phyloP scores from a whole-genome alignment of 805 yeast genomes.

The Suhomyces xylopsoci region DNA sequence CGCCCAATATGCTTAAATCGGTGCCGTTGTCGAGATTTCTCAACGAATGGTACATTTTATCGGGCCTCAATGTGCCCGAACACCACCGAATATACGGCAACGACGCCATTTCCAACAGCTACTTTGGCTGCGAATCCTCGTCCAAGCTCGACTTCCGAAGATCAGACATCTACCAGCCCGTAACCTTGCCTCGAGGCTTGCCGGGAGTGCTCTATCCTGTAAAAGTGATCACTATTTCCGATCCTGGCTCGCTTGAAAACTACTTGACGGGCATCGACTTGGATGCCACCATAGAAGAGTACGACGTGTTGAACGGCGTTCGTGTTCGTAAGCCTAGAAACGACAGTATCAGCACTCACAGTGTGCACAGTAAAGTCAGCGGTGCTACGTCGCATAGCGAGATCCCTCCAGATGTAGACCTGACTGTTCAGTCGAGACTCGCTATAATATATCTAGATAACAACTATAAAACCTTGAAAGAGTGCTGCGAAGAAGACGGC shows the following conservation, averaged over 20 bases:
- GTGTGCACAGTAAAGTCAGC: not conserved
- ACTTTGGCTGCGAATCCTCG: constrained; percentile 5
- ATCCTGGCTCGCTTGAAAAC: not conserved
- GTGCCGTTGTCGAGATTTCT: constrained; percentile 25
- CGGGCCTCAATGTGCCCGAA: constrained; percentile 19
- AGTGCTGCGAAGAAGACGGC: not conserved
- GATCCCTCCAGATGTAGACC: not conserved
- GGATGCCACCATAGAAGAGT: not conserved
- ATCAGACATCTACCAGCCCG: constrained; percentile 10
- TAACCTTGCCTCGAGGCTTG: constrained; percentile 24
- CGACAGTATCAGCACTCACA: not conserved
- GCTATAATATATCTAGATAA: constrained; percentile 9
- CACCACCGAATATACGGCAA: constrained; percentile 17
- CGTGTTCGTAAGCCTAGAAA: not conserved
- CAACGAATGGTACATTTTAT: constrained; percentile 34
- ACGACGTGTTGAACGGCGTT: not conserved
- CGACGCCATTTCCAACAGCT: constrained; percentile 11
- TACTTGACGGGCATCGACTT: not conserved
- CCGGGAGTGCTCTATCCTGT: constrained; percentile 30
- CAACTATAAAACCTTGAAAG: constrained; percentile 5
- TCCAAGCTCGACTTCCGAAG: constrained; percentile 3
- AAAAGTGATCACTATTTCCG: constrained; percentile 12
- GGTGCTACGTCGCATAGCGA: not conserved
- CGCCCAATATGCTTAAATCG: constrained; percentile 20
- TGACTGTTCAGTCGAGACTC: constrained; percentile 3